Percentiles rank a stretch among this genome's conserved stretches.
These are phyloP conservation scores for Fusarium torreyae DNA, from an alignment of 2,329 filamentous ascomycete genomes.

Conservation along the genomic window DNA sequence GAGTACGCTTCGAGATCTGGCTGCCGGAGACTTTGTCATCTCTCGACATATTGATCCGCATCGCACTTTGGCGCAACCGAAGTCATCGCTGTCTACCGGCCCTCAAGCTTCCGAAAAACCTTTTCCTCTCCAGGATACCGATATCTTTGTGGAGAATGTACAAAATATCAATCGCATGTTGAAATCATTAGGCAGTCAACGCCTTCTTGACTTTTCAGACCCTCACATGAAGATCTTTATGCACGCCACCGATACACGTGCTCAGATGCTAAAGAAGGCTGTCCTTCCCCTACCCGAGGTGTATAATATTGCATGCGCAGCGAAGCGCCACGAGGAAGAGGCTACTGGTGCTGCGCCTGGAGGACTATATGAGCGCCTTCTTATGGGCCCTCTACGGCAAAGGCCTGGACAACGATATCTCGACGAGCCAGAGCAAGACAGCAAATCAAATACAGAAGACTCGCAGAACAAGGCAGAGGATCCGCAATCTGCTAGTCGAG, in stretches of 20 bases:
- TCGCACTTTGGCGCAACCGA: constrained; percentile 48
- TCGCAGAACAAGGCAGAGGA: constrained; percentile 52
- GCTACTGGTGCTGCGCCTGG: constrained; percentile 40
- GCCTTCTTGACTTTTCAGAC: constrained; percentile 46
- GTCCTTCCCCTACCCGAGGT: constrained; percentile 59
- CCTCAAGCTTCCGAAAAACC: constrained; percentile 36
- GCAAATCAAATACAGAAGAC: constrained; percentile 42
- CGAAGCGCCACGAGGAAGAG: constrained; percentile 48
- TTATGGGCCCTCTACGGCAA: constrained; percentile 54
- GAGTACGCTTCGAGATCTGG: constrained; percentile 58
- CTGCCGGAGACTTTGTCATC: constrained; percentile 59
- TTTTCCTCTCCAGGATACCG: constrained; percentile 54
- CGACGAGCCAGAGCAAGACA: constrained; percentile 50
- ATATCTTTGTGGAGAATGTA: constrained; percentile 63
- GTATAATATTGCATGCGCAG: constrained; percentile 57
- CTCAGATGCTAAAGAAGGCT: constrained; percentile 53
- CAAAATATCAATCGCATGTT: constrained; percentile 65
- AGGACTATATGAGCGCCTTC: constrained; percentile 52
- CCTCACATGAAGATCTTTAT: constrained; percentile 49
- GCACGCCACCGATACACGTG: constrained; percentile 46
- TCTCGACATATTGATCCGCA: constrained; percentile 53
- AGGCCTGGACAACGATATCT: constrained; percentile 51
- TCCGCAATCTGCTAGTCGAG: constrained; percentile 47
- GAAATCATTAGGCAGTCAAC: constrained; percentile 52
- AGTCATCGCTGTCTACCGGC: constrained; percentile 46